A percentile compares a stretch with the other conserved stretches of the same genome.
Conservation (phyloP, 2,329 filamentous ascomycete genomes). For the Pseudogymnoascus sp. region DNA sequence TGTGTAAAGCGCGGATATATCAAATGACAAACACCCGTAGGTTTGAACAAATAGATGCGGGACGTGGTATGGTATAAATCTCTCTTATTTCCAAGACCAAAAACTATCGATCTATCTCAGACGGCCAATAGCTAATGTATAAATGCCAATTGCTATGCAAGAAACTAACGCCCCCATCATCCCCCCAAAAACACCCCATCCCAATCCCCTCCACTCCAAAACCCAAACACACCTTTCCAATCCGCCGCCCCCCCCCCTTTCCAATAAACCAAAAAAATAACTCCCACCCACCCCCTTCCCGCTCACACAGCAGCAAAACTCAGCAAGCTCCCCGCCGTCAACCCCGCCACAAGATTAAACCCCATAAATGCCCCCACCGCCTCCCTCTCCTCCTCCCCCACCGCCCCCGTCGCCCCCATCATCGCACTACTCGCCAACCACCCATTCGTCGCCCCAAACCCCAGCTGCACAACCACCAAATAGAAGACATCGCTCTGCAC, state of each 20-base stretch:
- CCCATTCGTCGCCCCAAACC: constrained; percentile 79
- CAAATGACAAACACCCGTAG: not conserved
- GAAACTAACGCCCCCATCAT: not conserved
- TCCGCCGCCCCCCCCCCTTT: too few relatives aligned
- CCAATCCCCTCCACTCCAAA: not conserved
- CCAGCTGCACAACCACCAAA: constrained; percentile 68
- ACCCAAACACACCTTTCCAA: not conserved
- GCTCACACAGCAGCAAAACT: constrained; percentile 65
- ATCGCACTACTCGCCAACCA: constrained; percentile 82
- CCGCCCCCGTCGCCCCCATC: constrained; percentile 80
- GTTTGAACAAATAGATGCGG: not conserved
- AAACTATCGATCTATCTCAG: not conserved
- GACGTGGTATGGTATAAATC: not conserved
- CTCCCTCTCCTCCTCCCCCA: constrained; percentile 74
- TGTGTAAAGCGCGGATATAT: not conserved
- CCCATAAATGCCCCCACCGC: constrained; percentile 93
- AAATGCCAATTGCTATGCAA: not conserved
- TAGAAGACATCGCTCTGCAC: constrained; percentile 83
- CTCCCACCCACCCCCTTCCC: not conserved
- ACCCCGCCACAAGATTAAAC: constrained; percentile 73
- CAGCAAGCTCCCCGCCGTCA: constrained; percentile 77
- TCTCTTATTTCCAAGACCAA: not conserved
- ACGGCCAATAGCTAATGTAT: not conserved
- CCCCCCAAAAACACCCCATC: not conserved
- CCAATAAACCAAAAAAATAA: not conserved